phyloP scores from a whole-genome alignment of 257 asterid genomes.

The Mentha longifolia region DNA sequence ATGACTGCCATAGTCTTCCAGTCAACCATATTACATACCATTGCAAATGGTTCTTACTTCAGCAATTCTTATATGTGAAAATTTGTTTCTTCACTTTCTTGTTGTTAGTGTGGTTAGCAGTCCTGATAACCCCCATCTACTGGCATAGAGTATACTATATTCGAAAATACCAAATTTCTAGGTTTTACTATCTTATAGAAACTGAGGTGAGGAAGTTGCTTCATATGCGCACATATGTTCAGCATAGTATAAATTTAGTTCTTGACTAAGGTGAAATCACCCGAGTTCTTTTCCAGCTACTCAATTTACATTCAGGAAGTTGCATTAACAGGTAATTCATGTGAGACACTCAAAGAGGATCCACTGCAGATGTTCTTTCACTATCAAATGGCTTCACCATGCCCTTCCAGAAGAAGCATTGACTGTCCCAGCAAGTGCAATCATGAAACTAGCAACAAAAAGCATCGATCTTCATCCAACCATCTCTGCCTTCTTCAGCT shows the following conservation, averaged over 20 bases:
- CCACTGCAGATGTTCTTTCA: conserved; percentile 67
- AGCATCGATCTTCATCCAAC: conserved; percentile 52
- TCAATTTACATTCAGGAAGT: conserved; percentile 23
- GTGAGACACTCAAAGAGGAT: conserved; percentile 62
- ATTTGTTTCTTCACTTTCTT: conserved; percentile 2
- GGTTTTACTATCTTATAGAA: conserved; percentile 18
- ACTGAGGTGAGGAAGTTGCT: background rate
- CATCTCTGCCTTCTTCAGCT: conserved; percentile 53
- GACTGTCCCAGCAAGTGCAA: conserved; percentile 51
- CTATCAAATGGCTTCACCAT: conserved; percentile 56
- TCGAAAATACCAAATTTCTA: background rate
- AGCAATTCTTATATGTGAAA: conserved; percentile 6
- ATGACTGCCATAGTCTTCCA: background rate
- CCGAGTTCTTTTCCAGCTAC: conserved; percentile 19
- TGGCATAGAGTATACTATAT: background rate
- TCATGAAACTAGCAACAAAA: conserved; percentile 57
- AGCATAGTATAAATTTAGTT: conserved; percentile 2
- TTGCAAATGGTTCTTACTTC: background rate
- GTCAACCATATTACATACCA: conserved; percentile 8
- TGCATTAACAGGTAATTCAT: conserved; percentile 46
- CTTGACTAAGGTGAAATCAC: conserved; percentile 19
- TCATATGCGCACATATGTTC: background rate
- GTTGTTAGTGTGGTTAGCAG: background rate
- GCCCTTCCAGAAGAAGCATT: conserved; percentile 38
- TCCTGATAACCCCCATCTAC: conserved; percentile 3